phyloP scores from a whole-genome alignment of 2,329 filamentous ascomycete species.

The Sodiomyces alkalinus region DNA sequence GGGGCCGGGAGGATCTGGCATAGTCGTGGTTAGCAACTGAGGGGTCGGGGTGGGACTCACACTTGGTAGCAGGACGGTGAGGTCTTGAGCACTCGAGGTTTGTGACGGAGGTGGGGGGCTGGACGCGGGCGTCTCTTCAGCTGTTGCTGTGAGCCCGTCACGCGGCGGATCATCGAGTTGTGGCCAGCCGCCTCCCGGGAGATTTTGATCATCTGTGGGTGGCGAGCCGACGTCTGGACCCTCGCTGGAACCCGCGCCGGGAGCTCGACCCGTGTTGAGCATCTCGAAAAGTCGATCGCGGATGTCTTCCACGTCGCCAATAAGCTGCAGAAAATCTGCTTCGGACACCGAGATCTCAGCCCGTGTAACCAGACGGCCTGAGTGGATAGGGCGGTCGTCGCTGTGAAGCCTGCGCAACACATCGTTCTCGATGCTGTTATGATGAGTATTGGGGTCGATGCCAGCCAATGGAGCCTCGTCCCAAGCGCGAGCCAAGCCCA shows the following conservation, averaged over 20 bases:
- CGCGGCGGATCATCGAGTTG: too few species aligned
- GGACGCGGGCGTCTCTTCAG: neutral
- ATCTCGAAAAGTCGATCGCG: constrained; percentile 2
- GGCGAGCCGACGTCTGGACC: neutral
- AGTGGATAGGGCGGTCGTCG: too few species aligned
- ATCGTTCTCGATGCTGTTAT: neutral
- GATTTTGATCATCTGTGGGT: neutral
- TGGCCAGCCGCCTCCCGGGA: constrained; percentile 2
- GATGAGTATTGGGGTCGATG: too few species aligned
- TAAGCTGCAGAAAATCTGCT: constrained; percentile 1
- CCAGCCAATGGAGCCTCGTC: too few species aligned
- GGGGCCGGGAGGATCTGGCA: neutral
- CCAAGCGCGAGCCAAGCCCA: too few species aligned
- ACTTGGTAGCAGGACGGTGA: neutral
- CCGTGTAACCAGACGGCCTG: too few species aligned
- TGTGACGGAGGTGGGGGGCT: neutral
- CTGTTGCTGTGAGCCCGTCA: too few species aligned
- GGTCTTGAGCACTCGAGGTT: neutral
- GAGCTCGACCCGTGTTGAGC: too few species aligned
- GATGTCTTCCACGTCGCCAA: constrained; percentile 4
- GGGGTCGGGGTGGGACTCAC: neutral
- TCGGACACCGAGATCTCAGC: constrained; percentile 1
- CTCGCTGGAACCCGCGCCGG: too few species aligned
- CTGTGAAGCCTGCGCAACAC: neutral
- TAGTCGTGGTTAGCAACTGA: neutral